Percentiles rank a stretch among this genome's conserved stretches.
Evolutionary conservation across 345 rosid species (phyloP).

Genomic region (Citrus cavaleriei): DNA sequence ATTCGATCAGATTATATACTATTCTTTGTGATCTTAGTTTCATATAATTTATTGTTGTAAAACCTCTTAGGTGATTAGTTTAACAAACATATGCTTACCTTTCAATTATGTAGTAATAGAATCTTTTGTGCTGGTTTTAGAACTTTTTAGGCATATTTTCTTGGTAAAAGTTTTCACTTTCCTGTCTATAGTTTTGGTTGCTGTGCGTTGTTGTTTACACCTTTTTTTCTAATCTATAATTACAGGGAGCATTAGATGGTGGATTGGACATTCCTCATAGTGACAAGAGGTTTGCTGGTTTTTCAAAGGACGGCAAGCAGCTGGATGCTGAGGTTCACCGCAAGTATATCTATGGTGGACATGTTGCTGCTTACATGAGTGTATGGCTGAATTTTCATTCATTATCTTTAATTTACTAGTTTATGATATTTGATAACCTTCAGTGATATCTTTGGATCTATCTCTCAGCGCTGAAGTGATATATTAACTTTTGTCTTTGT

Average conservation of each 20-base stretch:
- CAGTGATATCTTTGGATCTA: not conserved
- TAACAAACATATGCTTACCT: not conserved
- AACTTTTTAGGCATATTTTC: not conserved
- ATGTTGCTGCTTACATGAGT: constrained; percentile 78
- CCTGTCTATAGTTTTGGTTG: no score
- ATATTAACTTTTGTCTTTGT: not conserved
- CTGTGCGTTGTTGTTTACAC: not conserved
- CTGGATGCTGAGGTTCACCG: constrained; percentile 79
- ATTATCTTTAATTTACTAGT: not conserved
- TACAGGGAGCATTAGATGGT: constrained; percentile 84
- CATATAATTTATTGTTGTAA: no score
- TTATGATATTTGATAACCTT: not conserved
- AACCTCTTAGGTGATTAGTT: not conserved
- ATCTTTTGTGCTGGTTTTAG: not conserved
- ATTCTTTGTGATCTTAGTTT: no score
- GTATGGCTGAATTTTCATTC: constrained; percentile 23
- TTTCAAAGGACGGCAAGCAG: constrained; percentile 60
- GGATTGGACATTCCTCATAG: constrained; percentile 92
- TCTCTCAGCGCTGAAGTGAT: not conserved
- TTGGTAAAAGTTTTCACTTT: not conserved
- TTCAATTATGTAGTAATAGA: not conserved
- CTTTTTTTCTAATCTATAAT: not conserved
- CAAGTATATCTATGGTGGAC: constrained; percentile 79
- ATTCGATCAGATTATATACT: not conserved
- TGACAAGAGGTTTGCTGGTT: constrained; percentile 88